Base-by-base conservation (phyloP, 73 alveolate species). In the Urostyla sp. region DNA sequence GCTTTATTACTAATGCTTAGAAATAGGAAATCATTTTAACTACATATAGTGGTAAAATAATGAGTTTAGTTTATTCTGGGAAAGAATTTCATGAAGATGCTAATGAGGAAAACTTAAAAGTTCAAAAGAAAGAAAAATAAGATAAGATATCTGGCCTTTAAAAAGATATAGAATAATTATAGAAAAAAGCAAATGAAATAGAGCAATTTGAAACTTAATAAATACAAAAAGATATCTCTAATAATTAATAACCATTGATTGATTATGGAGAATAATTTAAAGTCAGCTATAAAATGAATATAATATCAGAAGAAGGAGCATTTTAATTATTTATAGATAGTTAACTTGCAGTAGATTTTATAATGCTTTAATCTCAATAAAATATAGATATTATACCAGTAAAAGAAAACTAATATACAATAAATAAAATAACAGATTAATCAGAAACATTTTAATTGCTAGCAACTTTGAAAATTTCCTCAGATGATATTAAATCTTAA, bases 271-370 rank as follows among this genome's bases (percentile, higher is more conserved):
- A 48, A 36, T 4, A 59, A 7, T 81, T 81, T 53, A 85, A 85
- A 43, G 89, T 80, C 7, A 27, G 61, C 0, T 85, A 60, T 57
- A 75, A 85, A 31, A 32, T 75, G 20, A 85, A 59, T 23, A 21
- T 85, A 5, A 49, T 85, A 0, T 81, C 93, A 2, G 54, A 54
- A 34, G 93, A 85, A 52, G 93, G 89, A 3, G 87, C 93, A 18
- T 76, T 75, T 30, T 38, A 49, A 15, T 51, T 85, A 23, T 57
- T 63, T 1, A 49, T 85, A 21, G 93, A 85, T 37, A 34, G 80
- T 16, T 67, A 85, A 35, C 23, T 51, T 0, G 55, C 75, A 5
- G 63, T 85, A 48, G 87, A 67, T 40, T 23, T 54, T 16, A 4
- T 85, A 20, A 11, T 51, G 23, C 66, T 85, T 27, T 75, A 85